Conservation (phyloP, 208 protist species). For the Crithidia brevicula region DNA sequence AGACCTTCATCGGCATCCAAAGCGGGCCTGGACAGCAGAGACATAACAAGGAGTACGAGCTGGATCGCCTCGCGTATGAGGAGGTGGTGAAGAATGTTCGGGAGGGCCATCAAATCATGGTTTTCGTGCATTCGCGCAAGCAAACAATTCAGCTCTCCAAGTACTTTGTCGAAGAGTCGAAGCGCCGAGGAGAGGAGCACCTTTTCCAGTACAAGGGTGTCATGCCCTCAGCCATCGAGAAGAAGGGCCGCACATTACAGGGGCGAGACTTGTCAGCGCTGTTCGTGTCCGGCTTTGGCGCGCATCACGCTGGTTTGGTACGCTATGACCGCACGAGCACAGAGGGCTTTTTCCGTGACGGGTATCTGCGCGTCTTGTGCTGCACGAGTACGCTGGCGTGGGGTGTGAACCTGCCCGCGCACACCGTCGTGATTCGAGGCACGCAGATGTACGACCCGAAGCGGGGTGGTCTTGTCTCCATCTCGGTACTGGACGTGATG, state of each 20-base stretch:
- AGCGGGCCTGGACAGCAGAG: slow-evolving; percentile 11
- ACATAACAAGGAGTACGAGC: slow-evolving; percentile 64
- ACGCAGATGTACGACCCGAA: slow-evolving; percentile 96
- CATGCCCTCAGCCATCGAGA: slow-evolving; percentile 48
- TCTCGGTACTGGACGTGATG: slow-evolving; percentile 99
- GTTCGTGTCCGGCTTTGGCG: slow-evolving; percentile 92
- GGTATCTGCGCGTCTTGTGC: slow-evolving; percentile 95
- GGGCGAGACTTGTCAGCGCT: slow-evolving; percentile 91
- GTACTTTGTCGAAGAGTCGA: slow-evolving; percentile 90
- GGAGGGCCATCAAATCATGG: slow-evolving; percentile 97
- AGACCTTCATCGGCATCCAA: slow-evolving; percentile 97
- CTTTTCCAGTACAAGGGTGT: slow-evolving; percentile 65
- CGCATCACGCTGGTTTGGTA: slow-evolving; percentile 97
- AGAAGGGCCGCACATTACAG: slow-evolving; percentile 66
- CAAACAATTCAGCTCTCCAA: slow-evolving; percentile 95
- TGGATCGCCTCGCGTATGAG: slow-evolving; percentile 79
- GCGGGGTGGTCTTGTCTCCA: slow-evolving; percentile 94
- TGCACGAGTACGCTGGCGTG: slow-evolving; percentile 99
- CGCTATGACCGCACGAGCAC: slow-evolving; percentile 95
- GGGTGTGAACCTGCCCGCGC: slow-evolving; percentile 99
- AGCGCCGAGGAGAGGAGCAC: slow-evolving; percentile 45
- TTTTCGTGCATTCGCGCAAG: slow-evolving; percentile 99
- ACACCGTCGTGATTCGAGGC: slow-evolving; percentile 99
- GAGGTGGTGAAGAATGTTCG: slow-evolving; percentile 87
- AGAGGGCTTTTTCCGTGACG: slow-evolving; percentile 95